These are phyloP conservation scores for Epichloe scottii DNA, from an alignment of 2,329 filamentous ascomycete genomes.

Conservation along the genomic window DNA sequence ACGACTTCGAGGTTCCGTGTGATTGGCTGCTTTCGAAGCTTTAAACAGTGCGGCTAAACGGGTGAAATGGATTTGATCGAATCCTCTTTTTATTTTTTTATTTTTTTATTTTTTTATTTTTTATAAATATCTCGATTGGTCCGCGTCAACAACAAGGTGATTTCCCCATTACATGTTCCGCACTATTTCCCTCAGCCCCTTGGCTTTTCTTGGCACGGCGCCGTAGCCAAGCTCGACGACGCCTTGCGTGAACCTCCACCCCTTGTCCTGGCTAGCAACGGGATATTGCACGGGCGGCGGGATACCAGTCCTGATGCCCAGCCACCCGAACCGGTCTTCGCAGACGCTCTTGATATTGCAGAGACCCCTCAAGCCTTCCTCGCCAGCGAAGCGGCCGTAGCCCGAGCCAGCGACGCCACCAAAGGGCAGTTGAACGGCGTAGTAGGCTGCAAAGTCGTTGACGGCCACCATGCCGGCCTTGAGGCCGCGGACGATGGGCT, in stretches of 20 bases:
- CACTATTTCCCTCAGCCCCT: constrained; percentile 28
- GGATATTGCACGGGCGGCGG: constrained; percentile 75
- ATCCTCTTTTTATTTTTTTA: neutral
- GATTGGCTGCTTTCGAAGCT: no score
- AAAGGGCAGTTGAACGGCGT: constrained; percentile 89
- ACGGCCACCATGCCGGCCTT: constrained; percentile 83
- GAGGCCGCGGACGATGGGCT: constrained; percentile 53
- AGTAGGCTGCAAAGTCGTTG: constrained; percentile 91
- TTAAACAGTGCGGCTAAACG: no score
- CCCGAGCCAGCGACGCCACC: constrained; percentile 82
- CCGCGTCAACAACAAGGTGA: neutral
- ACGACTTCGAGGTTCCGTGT: neutral
- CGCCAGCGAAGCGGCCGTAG: constrained; percentile 85
- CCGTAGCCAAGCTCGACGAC: constrained; percentile 52
- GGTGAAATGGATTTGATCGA: neutral
- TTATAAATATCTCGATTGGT: no score
- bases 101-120: neutral
- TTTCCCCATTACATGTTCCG: constrained; percentile 24
- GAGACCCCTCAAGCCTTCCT: constrained; percentile 71
- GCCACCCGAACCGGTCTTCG: constrained; percentile 52
- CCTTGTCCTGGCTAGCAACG: constrained; percentile 48
- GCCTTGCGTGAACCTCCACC: constrained; percentile 52
- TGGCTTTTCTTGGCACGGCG: constrained; percentile 22
- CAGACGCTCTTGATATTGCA: constrained; percentile 86
- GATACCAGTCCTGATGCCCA: constrained; percentile 62